Evolutionary conservation across 139 green algal species (phyloP).

Genomic region (Axilococcus clingmanii): DNA sequence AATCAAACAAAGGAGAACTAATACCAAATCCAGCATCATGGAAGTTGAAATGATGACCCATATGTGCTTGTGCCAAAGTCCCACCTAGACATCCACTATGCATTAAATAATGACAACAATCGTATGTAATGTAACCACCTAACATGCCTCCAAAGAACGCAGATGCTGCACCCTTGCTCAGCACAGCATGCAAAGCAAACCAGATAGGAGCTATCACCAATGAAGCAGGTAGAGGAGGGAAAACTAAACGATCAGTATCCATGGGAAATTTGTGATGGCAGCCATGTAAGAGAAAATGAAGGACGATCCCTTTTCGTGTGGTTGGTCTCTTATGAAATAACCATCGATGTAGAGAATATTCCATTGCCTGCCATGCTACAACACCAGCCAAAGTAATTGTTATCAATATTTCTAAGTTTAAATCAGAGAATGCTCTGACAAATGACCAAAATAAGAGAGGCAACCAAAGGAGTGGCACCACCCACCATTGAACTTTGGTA

Average conservation of each 20-base stretch:
- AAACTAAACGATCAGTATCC: slow-evolving; percentile 80
- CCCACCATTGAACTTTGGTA: slow-evolving; percentile 53
- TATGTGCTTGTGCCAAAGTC: slow-evolving; percentile 43
- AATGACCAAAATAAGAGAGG: slow-evolving; percentile 18
- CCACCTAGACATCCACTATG: slow-evolving; percentile 45
- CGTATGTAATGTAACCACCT: slow-evolving; percentile 84
- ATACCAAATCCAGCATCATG: slow-evolving; percentile 60
- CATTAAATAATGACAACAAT: slow-evolving; percentile 78
- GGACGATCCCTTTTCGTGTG: slow-evolving; percentile 41
- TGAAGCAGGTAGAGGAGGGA: slow-evolving; percentile 71
- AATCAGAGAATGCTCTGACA: neutral
- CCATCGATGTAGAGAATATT: slow-evolving; percentile 90
- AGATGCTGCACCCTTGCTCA: slow-evolving; percentile 17
- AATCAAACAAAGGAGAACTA: slow-evolving; percentile 61
- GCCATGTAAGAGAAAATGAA: slow-evolving; percentile 92
- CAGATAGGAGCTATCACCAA: slow-evolving; percentile 32
- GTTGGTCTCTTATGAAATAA: slow-evolving; percentile 66
- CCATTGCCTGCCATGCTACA: slow-evolving; percentile 71
- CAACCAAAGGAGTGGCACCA: slow-evolving; percentile 83
- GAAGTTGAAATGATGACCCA: slow-evolving; percentile 73
- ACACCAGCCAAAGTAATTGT: slow-evolving; percentile 37
- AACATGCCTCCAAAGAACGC: slow-evolving; percentile 62
- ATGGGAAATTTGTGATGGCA: slow-evolving; percentile 93
- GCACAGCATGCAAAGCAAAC: slow-evolving; percentile 12
- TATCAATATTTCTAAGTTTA: neutral